Evolutionary conservation across 2,329 filamentous ascomycete genomes (phyloP), one percentile per base, ranked within the genome.

Genomic region (Lachnellula willkommii): DNA sequence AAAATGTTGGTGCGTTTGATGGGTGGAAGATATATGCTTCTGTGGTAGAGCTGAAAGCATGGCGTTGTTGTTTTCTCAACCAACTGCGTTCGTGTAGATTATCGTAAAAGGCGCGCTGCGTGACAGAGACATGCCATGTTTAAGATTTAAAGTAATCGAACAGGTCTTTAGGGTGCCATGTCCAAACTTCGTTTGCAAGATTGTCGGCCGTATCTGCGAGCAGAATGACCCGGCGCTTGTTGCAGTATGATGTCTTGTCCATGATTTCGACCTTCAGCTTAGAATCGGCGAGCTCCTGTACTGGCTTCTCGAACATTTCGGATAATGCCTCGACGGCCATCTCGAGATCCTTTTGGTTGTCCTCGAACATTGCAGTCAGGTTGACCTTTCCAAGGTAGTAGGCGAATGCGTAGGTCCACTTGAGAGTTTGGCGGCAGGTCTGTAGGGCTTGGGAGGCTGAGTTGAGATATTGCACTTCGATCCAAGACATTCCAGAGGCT

Each of bases 231-330:
- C 94, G 82, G 53, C 94, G 82, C 73, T 94, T 93, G 72, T 89
- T 96, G 76, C 95, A 99, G 72, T 99, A 99, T 0, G 91, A 84
- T 4, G 93, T 99, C 80, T 96, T 97, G 73, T 99, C 93, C 84
- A 99, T 89, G 69, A 99, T 99, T 63, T 96, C 93, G 6, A 96
- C 90, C 76, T 96, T 97, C 57, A 96, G 78, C 72, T 96, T 96
- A n/a, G 90, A 71, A 47, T 87, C 83, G 4, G 90, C 83, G 17
- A 99, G 77, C 66, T 96, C 91, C 42, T 84, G 76, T n/a, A 93
- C 90, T 0, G 92, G 90, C 76, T 95, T 96, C 79, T 99, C 94
- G 64, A 99, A 99, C 90, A 99, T 96, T 73, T 96, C 92, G n/a
- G 90, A 96, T 62, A 99, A 75, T 55, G 89, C 92, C 75, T 99